Evolutionary conservation across 768 basidiomycete species (phyloP).

Genomic region (Pisolithus marmoratus): DNA sequence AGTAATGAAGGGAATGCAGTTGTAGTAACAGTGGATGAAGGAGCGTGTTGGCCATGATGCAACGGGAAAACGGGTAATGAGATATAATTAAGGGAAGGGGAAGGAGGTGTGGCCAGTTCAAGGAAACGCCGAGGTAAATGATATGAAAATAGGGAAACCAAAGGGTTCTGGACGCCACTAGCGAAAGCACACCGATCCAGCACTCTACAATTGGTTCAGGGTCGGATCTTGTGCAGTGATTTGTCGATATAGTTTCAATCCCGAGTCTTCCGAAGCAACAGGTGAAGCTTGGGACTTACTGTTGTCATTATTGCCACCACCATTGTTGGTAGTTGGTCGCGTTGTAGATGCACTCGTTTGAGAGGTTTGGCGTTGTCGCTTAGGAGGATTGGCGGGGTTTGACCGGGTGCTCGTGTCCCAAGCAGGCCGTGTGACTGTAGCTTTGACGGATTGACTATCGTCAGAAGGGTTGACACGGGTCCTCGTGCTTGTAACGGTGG

Average conservation of each 20-base stretch:
- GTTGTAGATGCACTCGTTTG: constrained; percentile 59
- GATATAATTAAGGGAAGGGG: constrained; percentile 18
- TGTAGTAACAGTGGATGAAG: constrained; percentile 16
- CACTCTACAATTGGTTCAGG: constrained; percentile 37
- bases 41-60: constrained; percentile 29
- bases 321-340: constrained; percentile 16
- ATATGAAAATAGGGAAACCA: constrained; percentile 17
- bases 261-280: constrained; percentile 68
- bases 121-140: constrained; percentile 8
- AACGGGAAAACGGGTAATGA: constrained; percentile 10
- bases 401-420: constrained; percentile 65
- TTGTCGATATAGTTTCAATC: constrained; percentile 78
- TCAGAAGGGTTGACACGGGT: constrained; percentile 48
- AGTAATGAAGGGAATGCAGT: constrained; percentile 9
- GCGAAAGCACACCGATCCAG: constrained; percentile 4
- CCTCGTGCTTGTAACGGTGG: constrained; percentile 38
- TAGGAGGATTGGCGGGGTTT: constrained; percentile 34
- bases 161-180: constrained; percentile 12
- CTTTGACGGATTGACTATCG: constrained; percentile 60
- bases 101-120: constrained; percentile 16
- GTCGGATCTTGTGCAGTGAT: constrained; percentile 73
- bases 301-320: constrained; percentile 2
- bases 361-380: constrained; percentile 67
- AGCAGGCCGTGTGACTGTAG: constrained; percentile 69
- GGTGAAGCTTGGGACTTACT: constrained; percentile 52